These are phyloP conservation scores for Botryotinia narcissicola DNA, from an alignment of 2,329 filamentous ascomycete species.

Conservation along the genomic window DNA sequence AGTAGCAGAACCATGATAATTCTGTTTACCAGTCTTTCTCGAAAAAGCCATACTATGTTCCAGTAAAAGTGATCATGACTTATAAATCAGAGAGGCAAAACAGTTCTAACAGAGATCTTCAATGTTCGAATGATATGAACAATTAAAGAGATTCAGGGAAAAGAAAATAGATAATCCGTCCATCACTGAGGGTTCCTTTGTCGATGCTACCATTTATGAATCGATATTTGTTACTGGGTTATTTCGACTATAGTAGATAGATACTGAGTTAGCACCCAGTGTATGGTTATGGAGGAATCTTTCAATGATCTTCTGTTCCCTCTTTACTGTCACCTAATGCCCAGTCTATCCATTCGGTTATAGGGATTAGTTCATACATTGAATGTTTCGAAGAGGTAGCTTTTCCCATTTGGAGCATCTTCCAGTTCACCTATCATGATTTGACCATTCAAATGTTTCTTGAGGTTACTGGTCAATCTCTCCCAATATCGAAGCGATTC, in stretches of 20 bases:
- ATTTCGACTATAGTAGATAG: neutral
- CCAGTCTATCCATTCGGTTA: neutral
- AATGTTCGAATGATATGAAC: neutral
- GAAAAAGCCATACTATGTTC: neutral
- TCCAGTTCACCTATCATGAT: neutral
- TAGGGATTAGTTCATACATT: neutral
- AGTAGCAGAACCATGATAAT: neutral
- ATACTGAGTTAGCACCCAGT: neutral
- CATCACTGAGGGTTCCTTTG: neutral
- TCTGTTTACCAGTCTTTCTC: neutral
- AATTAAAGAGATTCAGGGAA: neutral
- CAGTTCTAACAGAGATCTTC: neutral
- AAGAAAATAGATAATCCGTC: neutral
- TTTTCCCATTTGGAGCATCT: neutral
- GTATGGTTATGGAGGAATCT: neutral
- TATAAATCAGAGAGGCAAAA: neutral
- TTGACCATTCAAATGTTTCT: neutral
- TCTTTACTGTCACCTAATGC: neutral
- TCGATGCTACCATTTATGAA: neutral
- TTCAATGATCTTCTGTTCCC: neutral
- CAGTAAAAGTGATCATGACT: neutral
- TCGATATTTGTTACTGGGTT: neutral
- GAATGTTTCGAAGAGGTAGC: neutral
- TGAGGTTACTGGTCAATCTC: neutral
- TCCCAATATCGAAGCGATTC: neutral